Base-by-base conservation (phyloP, 2,329 filamentous ascomycete genomes). In the Fusarium duplospermum region DNA sequence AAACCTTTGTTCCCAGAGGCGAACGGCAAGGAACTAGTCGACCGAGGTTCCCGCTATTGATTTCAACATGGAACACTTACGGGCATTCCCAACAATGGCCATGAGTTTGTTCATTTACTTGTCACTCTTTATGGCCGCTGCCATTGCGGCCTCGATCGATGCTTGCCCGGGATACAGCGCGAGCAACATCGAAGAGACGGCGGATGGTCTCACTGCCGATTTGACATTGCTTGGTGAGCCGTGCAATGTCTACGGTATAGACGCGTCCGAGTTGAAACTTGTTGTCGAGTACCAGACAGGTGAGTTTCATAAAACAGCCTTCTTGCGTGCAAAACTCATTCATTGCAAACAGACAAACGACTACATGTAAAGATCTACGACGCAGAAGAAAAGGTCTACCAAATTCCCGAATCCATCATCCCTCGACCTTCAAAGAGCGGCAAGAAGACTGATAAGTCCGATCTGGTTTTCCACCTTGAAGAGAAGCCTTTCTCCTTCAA, bases 231-330 rank as follows among this genome's bases (percentile, higher is more conserved):
- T 24, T n/a, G 62, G 38, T 18, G 24, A 60, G 18, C 52, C 52
- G 3, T 64, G 62, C 14, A 33, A 64, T 47, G 62, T 59, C 18
- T 64, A 50, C 35, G 62, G 62, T 13, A 11, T 35, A 59, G 62
- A 64, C 31, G 16, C 58, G 11, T 14, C 7, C 3, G 54, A 64
- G 9, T 40, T 64, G 16, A 59, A 59, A n/a, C 50, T 64, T 20
- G 38, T 20, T 2, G 62, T 64, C 6, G 54, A 58, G 29, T 64
- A 64, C 40, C 38, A 64, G 20, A 64, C 52, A 16, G 52, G 62
- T 50, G 16, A n/a, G 29, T 13, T 11, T 16, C 10, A 22, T 27
- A 33, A 33, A 9, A 13, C 20, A 18, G 20, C 20, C 0, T 14
- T 50, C 14, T 18, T 18, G 2, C 4, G 10, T 3, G 6, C 8